A percentile compares a stretch with the other conserved stretches of the same genome.
Evolutionary conservation across 2,329 filamentous ascomycete species (phyloP).

Genomic region (Hypoxylon sp.): DNA sequence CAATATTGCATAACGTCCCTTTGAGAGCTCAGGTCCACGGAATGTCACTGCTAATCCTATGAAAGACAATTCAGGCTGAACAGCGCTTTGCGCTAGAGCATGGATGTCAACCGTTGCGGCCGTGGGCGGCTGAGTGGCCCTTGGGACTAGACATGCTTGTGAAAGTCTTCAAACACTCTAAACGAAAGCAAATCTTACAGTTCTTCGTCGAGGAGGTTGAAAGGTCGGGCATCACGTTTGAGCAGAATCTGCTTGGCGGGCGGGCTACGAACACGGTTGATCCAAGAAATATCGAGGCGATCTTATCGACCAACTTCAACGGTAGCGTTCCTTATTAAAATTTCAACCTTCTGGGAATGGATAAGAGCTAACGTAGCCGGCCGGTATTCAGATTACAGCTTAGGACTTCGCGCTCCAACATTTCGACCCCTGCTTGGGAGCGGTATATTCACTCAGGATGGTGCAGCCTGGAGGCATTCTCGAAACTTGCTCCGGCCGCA

Average conservation of each 20-base stretch:
- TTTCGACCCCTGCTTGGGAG: slow-evolving; percentile 53
- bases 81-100: slow-evolving; percentile 32
- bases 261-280: slow-evolving; percentile 43
- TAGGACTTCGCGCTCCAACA: slow-evolving; percentile 48
- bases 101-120: slow-evolving; percentile 36
- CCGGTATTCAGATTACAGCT: slow-evolving; percentile 41
- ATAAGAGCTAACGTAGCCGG: too few relatives aligned
- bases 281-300: slow-evolving; percentile 52
- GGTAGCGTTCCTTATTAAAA: too few relatives aligned
- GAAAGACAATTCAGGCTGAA: neutral
- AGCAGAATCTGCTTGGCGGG: slow-evolving; percentile 32
- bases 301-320: slow-evolving; percentile 50
- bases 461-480: slow-evolving; percentile 53
- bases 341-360: too few relatives aligned
- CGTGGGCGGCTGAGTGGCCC: slow-evolving; percentile 45
- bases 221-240: slow-evolving; percentile 32
- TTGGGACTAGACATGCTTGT: slow-evolving; percentile 44
- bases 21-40: too few relatives aligned
- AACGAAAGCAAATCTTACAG: slow-evolving; percentile 33
- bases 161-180: slow-evolving; percentile 35
- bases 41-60: neutral
- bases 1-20: too few relatives aligned
- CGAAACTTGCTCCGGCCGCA: slow-evolving; percentile 51
- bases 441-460: slow-evolving; percentile 57
- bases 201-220: slow-evolving; percentile 31